Percentiles rank a stretch among this genome's conserved stretches.
These are phyloP conservation scores for Hypoxylon sp. DNA, from an alignment of 2,329 filamentous ascomycete species.

Conservation along the genomic window DNA sequence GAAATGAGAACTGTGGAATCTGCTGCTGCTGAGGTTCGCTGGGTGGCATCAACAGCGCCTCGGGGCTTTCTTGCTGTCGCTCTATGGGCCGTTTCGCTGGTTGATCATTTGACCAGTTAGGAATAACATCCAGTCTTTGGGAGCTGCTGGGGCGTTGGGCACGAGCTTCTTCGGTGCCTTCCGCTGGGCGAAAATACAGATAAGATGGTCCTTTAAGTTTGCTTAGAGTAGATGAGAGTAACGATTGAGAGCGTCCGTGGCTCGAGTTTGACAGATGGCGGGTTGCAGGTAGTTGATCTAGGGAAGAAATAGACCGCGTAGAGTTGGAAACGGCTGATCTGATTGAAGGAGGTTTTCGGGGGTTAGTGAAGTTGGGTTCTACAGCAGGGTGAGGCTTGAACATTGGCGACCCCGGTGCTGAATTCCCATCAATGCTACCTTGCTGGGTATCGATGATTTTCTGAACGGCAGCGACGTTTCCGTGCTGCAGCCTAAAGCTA, in stretches of 20 bases:
- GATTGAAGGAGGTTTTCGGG: constrained; percentile 47
- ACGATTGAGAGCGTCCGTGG: constrained; percentile 49
- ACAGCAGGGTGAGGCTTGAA: constrained; percentile 31
- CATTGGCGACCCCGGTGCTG: constrained; percentile 29
- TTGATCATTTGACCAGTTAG: constrained; percentile 19
- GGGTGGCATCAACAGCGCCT: constrained; percentile 13
- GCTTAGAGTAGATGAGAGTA: constrained; percentile 49
- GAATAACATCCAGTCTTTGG: constrained; percentile 26
- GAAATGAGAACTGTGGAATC: constrained; percentile 41
- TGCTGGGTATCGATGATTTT: constrained; percentile 43
- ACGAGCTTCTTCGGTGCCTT: constrained; percentile 27
- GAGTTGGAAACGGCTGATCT: constrained; percentile 46
- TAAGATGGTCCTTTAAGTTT: constrained; percentile 51
- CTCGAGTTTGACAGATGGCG: constrained; percentile 43
- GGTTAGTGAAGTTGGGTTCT: constrained; percentile 38
- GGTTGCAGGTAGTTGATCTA: constrained; percentile 43
- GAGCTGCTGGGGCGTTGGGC: constrained; percentile 37
- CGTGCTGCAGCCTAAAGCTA: constrained; percentile 46
- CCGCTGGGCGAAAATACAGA: constrained; percentile 46
- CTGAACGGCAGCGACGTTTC: constrained; percentile 45
- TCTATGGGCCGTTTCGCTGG: constrained; percentile 20
- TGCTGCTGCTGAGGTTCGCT: constrained; percentile 30
- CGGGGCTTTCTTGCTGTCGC: constrained; percentile 19
- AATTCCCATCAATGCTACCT: constrained; percentile 34
- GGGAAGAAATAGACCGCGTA: constrained; percentile 48